phyloP scores from a whole-genome alignment of 164 flowering plant genomes.

The Umbilicus rupestris region DNA sequence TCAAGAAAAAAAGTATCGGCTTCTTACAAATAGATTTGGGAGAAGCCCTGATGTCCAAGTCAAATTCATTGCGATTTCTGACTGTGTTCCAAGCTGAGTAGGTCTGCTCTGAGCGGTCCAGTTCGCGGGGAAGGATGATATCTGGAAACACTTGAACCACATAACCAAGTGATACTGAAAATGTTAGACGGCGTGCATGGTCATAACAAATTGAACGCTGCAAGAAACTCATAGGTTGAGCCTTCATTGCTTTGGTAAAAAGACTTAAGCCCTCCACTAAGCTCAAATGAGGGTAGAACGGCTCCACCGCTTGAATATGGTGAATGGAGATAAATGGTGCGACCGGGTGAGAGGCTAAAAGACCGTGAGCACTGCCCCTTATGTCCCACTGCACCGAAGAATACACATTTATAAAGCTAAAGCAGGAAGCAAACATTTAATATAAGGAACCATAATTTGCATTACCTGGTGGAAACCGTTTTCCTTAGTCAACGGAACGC shows the following conservation, averaged over 20 bases:
- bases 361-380: conserved; percentile 49
- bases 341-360: conserved; percentile 47
- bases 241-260: conserved; percentile 38
- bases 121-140: conserved; percentile 43
- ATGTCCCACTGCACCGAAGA: conserved; percentile 43
- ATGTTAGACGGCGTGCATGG: conserved; percentile 25
- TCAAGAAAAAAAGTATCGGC: conserved; percentile 45
- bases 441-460: not conserved
- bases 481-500: conserved; percentile 48
- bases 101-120: conserved; percentile 49
- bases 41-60: conserved; percentile 40
- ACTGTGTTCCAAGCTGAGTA: conserved; percentile 53
- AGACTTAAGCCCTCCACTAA: conserved; percentile 38
- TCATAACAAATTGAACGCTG: conserved; percentile 60
- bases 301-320: conserved; percentile 53
- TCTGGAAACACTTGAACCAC: conserved; percentile 53
- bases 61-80: conserved; percentile 38
- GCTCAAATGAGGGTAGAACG: conserved; percentile 46
- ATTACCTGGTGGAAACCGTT: conserved; percentile 64
- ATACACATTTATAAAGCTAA: not conserved
- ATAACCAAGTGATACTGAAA: conserved; percentile 51
- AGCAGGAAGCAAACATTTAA: not conserved
- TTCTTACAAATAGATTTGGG: conserved; percentile 41
- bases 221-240: conserved; percentile 38
- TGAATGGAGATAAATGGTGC: conserved; percentile 59